Conservation (phyloP, 768 basidiomycete genomes). For the Boletus pseudo-olivaceus region DNA sequence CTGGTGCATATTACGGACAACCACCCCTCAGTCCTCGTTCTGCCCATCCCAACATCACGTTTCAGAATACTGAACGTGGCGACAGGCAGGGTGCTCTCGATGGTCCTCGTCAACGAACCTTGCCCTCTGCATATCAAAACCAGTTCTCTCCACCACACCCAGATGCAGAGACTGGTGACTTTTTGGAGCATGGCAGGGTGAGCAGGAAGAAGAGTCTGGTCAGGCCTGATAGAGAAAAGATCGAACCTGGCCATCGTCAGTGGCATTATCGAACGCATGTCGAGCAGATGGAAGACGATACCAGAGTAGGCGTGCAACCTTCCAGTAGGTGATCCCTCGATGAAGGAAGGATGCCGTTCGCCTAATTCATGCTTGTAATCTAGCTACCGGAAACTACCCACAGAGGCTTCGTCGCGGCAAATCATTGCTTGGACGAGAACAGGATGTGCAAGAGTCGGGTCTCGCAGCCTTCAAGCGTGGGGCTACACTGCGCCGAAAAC, state of each 20-base stretch:
- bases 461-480: conserved; percentile 88
- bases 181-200: conserved; percentile 50
- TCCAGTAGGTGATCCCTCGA: conserved; percentile 60
- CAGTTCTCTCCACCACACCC: conserved; percentile 40
- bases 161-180: conserved; percentile 31
- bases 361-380: conserved; percentile 6
- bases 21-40: conserved; percentile 19
- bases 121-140: conserved; percentile 45
- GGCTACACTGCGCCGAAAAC: conserved; percentile 73
- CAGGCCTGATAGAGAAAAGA: conserved; percentile 90
- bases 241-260: conserved; percentile 89
- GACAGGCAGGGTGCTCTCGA: conserved; percentile 61
- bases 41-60: conserved; percentile 52
- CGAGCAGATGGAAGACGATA: conserved; percentile 69
- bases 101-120: conserved; percentile 45
- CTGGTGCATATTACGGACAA: conserved; percentile 16
- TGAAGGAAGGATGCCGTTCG: neutral
- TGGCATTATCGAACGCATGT: conserved; percentile 93
- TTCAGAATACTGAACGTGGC: conserved; percentile 65
- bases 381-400: conserved; percentile 81
- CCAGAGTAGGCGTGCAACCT: conserved; percentile 69
- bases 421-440: conserved; percentile 85
- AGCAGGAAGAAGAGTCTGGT: conserved; percentile 90
- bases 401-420: conserved; percentile 72
- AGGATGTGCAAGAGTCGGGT: conserved; percentile 89